Percentiles rank a stretch among this genome's conserved stretches.
Evolutionary conservation across 208 protist species (phyloP).

Genomic region (Trypanosomatidae sp.): DNA sequence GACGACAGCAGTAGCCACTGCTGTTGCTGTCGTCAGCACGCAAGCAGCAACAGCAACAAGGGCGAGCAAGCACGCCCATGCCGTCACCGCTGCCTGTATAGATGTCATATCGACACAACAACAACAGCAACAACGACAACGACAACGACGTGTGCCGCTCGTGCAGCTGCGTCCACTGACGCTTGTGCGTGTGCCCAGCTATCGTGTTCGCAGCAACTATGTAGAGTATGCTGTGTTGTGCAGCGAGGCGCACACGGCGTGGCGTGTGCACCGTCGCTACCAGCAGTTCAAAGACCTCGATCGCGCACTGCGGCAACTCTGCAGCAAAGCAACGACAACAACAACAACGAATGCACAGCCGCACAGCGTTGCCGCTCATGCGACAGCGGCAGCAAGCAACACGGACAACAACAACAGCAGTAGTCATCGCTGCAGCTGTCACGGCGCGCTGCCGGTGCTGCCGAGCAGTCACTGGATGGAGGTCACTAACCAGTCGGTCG

Average conservation of each 20-base stretch:
- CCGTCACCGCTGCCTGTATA: no score
- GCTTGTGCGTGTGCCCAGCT: constrained; percentile 39
- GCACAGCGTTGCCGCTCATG: no score
- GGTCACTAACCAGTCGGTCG: constrained; percentile 74
- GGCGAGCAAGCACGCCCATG: no score
- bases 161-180: constrained; percentile 14
- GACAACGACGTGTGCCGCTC: no score
- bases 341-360: no score
- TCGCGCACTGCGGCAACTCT: constrained; percentile 42
- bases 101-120: no score
- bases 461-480: constrained; percentile 72
- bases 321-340: no score
- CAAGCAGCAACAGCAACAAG: no score
- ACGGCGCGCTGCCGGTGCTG: constrained; percentile 69
- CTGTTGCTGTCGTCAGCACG: no score
- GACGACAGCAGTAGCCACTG: no score
- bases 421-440: constrained; percentile 33
- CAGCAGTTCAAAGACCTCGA: constrained; percentile 74
- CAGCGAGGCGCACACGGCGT: constrained; percentile 16
- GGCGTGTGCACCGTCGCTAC: constrained; percentile 70
- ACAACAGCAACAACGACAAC: no score
- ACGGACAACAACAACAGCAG: no score
- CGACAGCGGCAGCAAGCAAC: not conserved
- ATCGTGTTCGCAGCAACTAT: constrained; percentile 44
- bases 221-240: constrained; percentile 73